These are phyloP conservation scores for Pythium brassicae DNA, from an alignment of 352 stramenopile genomes.

Conservation along the genomic window DNA sequence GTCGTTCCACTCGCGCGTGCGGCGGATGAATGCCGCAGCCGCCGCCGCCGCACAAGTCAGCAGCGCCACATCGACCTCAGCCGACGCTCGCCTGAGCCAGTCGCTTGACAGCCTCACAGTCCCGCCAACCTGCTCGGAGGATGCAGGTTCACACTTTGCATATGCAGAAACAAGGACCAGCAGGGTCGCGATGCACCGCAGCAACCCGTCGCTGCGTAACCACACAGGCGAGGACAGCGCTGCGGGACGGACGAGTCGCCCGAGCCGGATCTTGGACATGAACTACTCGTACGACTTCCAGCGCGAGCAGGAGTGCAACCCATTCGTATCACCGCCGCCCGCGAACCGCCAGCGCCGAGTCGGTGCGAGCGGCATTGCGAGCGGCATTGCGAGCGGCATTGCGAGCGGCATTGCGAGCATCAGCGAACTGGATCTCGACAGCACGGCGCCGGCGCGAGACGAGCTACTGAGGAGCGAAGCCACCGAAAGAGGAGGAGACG, in stretches of 20 bases:
- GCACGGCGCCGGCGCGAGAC: conserved; percentile 2
- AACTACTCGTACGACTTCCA: conserved; percentile 44
- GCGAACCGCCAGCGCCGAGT: neutral
- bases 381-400: too few species aligned
- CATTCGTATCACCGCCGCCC: conserved; percentile 23
- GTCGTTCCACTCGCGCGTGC: conserved; percentile 15
- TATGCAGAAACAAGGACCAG: neutral
- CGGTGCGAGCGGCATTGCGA: too few species aligned
- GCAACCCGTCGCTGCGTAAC: neutral
- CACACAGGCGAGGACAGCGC: neutral
- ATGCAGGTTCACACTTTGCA: too few species aligned
- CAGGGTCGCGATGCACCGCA: conserved; percentile 2
- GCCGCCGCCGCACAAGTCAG: too few species aligned
- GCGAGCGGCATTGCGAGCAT: neutral
- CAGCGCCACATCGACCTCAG: neutral
- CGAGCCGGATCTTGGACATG: conserved; percentile 18
- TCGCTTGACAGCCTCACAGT: neutral
- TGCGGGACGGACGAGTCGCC: neutral
- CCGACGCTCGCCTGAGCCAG: neutral
- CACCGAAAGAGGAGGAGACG: neutral
- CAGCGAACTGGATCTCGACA: conserved; percentile 1
- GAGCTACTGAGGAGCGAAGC: neutral
- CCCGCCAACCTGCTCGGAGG: neutral
- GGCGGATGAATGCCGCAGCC: conserved; percentile 4
- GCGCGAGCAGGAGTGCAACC: conserved; percentile 28